Percentiles rank a stretch among this genome's conserved stretches.
phyloP scores from a whole-genome alignment of 176 grass and related monocot species.

The Carex littledalei region DNA sequence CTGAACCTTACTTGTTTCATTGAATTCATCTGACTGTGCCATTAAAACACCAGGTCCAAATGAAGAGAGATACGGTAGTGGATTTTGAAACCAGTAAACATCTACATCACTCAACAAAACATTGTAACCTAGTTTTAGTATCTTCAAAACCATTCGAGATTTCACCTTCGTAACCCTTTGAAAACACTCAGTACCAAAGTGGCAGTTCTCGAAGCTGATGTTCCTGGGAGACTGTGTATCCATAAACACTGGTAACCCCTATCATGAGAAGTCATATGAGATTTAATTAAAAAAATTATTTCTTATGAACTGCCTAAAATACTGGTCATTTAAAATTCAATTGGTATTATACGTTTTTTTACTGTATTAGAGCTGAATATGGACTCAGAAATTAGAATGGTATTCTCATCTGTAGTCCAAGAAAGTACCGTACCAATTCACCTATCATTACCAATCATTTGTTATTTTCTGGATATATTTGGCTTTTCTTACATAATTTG shows the following conservation, averaged over 20 bases:
- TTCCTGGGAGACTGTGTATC: conserved; percentile 47
- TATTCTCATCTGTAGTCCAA: neutral
- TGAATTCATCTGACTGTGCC: conserved; percentile 90
- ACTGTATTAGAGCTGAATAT: neutral
- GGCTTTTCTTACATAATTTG: neutral
- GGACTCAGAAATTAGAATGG: too few relatives aligned
- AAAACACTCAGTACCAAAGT: conserved; percentile 87
- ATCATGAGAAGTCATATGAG: neutral
- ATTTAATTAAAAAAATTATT: neutral
- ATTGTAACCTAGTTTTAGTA: conserved; percentile 69
- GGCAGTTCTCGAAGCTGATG: conserved; percentile 68
- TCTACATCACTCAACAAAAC: conserved; percentile 90
- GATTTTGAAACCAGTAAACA: conserved; percentile 86
- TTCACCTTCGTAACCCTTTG: conserved; percentile 88
- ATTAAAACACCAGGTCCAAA: conserved; percentile 50
- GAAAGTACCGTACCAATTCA: neutral
- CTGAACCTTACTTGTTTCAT: conserved; percentile 46
- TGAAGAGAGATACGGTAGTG: conserved; percentile 49
- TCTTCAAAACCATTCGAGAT: conserved; percentile 72
- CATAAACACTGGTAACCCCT: conserved; percentile 90
- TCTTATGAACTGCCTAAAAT: neutral
- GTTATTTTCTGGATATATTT: neutral
- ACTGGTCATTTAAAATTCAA: neutral
- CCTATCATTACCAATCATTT: neutral
- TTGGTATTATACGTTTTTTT: neutral